A percentile compares a stretch with the other conserved stretches of the same genome.
Conservation (phyloP, 345 rosid species). For the Populus ilicifolia region DNA sequence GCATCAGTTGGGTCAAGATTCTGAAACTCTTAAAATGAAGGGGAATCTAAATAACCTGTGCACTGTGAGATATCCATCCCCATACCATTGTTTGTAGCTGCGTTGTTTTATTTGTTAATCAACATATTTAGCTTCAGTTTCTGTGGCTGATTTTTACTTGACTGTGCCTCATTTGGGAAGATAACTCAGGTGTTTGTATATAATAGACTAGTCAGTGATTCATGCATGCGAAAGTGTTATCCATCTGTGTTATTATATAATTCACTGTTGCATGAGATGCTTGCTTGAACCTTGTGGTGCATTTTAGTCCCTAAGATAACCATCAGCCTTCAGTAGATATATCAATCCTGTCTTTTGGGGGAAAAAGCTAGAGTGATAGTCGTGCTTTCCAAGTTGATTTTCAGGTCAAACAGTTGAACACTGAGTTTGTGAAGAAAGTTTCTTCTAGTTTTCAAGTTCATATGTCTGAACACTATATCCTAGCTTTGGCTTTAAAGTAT, state of each 20-base stretch:
- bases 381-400: background rate
- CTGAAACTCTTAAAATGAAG: conserved; percentile 75
- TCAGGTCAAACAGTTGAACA: background rate
- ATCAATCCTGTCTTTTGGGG: background rate
- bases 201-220: background rate
- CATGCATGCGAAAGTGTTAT: background rate
- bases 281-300: background rate
- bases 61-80: conserved; percentile 44
- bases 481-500: background rate
- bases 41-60: conserved; percentile 66
- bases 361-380: background rate
- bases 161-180: background rate
- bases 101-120: background rate
- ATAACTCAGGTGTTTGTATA: background rate
- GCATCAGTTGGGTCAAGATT: conserved; percentile 73
- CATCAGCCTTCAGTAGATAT: background rate
- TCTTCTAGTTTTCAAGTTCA: background rate
- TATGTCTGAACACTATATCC: background rate
- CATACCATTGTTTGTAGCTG: background rate
- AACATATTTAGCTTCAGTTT: background rate
- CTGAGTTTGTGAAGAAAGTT: background rate
- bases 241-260: background rate
- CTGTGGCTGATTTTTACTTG: background rate
- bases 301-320: background rate
- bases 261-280: background rate